Conservation (phyloP, 2,329 filamentous ascomycete genomes). For the Botrytis porri region DNA sequence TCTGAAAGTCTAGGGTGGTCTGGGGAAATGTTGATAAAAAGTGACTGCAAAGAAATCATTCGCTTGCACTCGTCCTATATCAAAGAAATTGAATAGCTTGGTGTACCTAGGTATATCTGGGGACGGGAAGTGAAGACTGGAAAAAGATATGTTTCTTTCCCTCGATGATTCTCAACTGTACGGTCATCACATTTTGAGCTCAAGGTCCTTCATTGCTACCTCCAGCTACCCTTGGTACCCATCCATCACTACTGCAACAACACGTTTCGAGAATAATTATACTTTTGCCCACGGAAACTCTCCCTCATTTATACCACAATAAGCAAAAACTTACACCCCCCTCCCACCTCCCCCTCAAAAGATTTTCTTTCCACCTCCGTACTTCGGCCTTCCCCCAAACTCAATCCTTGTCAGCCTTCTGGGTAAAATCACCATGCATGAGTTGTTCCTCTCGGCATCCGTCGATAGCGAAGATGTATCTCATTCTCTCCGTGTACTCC, state of each 20-base stretch:
- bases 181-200: background rate
- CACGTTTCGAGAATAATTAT: background rate
- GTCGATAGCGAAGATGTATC: conserved; percentile 50
- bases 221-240: background rate
- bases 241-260: background rate
- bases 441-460: conserved; percentile 56
- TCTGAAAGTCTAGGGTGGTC: background rate
- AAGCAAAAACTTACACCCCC: conserved; percentile 6
- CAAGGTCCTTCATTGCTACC: background rate
- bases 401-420: conserved; percentile 3
- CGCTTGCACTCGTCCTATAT: background rate
- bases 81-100: background rate
- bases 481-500: conserved; percentile 51
- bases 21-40: background rate
- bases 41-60: background rate
- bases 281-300: background rate
- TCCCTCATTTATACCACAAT: background rate
- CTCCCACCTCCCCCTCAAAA: background rate
- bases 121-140: background rate
- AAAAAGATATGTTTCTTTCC: background rate
- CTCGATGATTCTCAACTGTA: background rate
- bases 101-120: too few species aligned
- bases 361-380: background rate
- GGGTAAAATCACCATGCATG: conserved; percentile 49
- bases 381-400: conserved; percentile 10